Base-by-base conservation (phyloP, 805 yeast species). In the Starmerella sp. region DNA sequence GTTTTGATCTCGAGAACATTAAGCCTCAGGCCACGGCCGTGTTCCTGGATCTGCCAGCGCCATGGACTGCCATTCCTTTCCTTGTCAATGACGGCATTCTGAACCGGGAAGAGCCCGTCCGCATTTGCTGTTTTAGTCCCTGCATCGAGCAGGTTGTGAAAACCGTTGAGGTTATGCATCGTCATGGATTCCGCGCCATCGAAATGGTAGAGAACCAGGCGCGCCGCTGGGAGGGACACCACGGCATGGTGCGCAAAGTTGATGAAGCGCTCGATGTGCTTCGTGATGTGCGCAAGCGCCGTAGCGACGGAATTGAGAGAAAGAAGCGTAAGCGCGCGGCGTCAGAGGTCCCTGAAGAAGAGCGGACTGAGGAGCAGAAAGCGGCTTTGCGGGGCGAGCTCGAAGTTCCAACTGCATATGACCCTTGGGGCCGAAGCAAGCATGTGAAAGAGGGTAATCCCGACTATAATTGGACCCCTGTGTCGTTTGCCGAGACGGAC, bases 91-190 rank as follows among this genome's bases (percentile, higher is more conserved):
- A 65, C 35, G 59, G 56, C 11, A 46, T 55, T n/a, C 52, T 63
- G 11, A 71, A 84, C 8, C 67, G 71, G 8, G 22, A 41, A 11
- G 15, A 54, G 29, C 39, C 54, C 5, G 86, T 81, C 28, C 81
- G 85, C 3, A 77, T 93, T 53, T 93, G 99, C 70, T 93, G 98
- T 69, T 93, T 93, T 66, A 86, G 95, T 41, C 99, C 99, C 9
- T 93, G 99, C 69, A 86, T 93, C 48, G 99, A 93, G 70, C 99
- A 93, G 71, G 98, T 93, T 4, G 84, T 84, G 55, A 83, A 86
- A 66, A 86, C 97, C 0, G 81, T 91, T 11, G 83, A 79, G 60
- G 83, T 86, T 0, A 71, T 93, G 55, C 82, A 83, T 61, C 77
- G 73, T 36, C 67, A 82, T 44, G 96, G 95, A 0, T 93, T 97